Percentiles rank a stretch among this genome's conserved stretches.
These are phyloP conservation scores for Schoenoplectus triqueter DNA, from an alignment of 202 grass and related monocot species.

Conservation along the genomic window DNA sequence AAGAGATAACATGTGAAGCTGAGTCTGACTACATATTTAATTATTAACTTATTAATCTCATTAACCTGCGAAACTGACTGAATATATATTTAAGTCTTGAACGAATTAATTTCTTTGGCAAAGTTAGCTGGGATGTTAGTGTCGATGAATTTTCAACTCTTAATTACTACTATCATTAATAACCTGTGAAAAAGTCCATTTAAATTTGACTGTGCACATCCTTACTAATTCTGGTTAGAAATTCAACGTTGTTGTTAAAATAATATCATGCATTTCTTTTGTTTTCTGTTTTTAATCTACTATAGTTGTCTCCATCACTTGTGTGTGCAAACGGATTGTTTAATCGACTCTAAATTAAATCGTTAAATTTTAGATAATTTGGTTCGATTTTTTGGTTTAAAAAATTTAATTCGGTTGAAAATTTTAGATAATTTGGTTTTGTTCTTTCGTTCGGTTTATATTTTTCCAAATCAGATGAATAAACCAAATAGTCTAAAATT, in stretches of 20 bases:
- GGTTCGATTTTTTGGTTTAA: too few relatives aligned
- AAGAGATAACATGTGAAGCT: not conserved
- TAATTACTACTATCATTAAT: not conserved
- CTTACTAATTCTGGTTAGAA: not conserved
- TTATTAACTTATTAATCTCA: not conserved
- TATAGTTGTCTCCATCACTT: too few relatives aligned
- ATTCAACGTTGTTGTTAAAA: not conserved
- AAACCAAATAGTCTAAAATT: too few relatives aligned
- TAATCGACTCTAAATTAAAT: too few relatives aligned
- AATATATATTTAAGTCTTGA: not conserved
- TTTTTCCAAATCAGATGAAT: too few relatives aligned
- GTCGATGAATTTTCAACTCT: not conserved
- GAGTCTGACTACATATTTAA: not conserved
- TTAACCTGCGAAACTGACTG: not conserved
- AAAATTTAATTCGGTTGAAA: too few relatives aligned
- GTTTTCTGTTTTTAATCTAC: not conserved
- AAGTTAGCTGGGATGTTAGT: not conserved
- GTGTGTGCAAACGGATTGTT: too few relatives aligned
- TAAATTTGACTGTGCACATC: not conserved
- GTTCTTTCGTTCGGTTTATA: too few relatives aligned
- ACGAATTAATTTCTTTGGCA: not conserved
- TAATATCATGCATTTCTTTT: not conserved
- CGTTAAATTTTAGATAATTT: too few relatives aligned
- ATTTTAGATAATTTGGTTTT: too few relatives aligned
- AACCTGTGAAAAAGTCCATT: not conserved